A percentile compares a stretch with the other conserved stretches of the same genome.
These are phyloP conservation scores for Talaromyces adpressus DNA, from an alignment of 495 filamentous ascomycete species.

Conservation along the genomic window DNA sequence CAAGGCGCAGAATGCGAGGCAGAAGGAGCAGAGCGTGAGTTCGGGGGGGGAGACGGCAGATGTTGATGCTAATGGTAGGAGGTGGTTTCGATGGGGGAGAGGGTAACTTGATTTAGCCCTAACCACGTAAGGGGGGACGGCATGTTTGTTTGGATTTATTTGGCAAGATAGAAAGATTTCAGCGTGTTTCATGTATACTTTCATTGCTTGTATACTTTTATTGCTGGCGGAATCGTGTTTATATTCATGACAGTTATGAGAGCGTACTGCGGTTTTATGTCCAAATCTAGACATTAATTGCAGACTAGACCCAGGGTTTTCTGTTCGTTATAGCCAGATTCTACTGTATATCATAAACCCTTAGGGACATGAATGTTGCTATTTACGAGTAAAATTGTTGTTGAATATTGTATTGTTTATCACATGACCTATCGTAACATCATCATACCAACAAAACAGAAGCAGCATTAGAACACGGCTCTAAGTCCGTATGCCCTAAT, in stretches of 20 bases:
- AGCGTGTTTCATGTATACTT: background rate
- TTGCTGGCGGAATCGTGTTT: background rate
- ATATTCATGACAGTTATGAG: background rate
- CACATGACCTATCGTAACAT: conserved; percentile 2
- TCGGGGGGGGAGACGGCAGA: background rate
- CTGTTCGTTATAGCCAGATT: no score
- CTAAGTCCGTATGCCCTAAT: background rate
- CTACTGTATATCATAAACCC: no score
- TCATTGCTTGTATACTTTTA: no score
- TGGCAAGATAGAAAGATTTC: background rate
- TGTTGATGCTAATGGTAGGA: background rate
- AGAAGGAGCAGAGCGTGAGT: conserved; percentile 14
- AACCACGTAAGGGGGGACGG: background rate
- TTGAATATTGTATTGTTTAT: background rate
- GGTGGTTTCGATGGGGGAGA: conserved; percentile 4
- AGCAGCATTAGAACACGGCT: background rate
- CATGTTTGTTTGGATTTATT: background rate
- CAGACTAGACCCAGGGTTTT: no score
- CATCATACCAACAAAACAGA: background rate
- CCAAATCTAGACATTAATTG: no score
- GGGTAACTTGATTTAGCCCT: background rate
- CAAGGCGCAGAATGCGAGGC: conserved; percentile 18
- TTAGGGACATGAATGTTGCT: no score
- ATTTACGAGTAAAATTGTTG: no score
- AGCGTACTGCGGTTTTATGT: background rate